Evolutionary conservation across 2,329 filamentous ascomycete species (phyloP), one percentile per base, ranked within the genome.

Genomic region (Fusarium sp.): DNA sequence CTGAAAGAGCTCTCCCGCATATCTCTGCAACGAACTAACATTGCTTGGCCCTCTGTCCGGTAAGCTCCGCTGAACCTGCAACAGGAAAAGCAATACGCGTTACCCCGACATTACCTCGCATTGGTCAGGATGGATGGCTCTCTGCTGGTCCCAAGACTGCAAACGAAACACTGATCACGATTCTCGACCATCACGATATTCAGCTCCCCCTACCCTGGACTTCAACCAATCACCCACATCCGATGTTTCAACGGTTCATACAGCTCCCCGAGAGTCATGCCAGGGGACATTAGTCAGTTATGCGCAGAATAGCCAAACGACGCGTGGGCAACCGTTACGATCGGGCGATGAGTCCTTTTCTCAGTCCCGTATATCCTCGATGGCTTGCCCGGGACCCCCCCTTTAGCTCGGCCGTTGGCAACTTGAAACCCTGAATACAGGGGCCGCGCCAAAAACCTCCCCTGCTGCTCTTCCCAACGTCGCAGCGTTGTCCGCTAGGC

Each of bases 351-450:
- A 23, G 11, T 44, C 25, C 29, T 40, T 56, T 56, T 38, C 38
- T 23, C 16, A 46, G 16, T 33, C 42, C 29, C 16, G 38, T 33
- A 44, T 27, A 49, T 49, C 42, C 23, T 49, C 42, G 23, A 49
- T 49, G 42, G 31, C 57, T 27, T 40, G 44, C 16, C 57, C 10
- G 23, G 42, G 23, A 9, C 44, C 57, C 44, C 42, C 57, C 57
- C 42, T 46, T 49, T 29, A 33, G 57, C 33, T 23, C 25, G 33
- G 46, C 57, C 33, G 57, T 38, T 54, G 31, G 38, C 64, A 58
- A 67, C 64, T 61, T 27, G 64, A 69, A 69, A 67, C 66, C 40
- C 40, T 44, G 61, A 51, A 34, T 53, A 51, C 62, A 64, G 33
- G 51, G 55, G 54, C 57, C 29, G 49, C 33, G 60, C 53, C 31